Evolutionary conservation across 1,284 basidiomycete genomes (phyloP).

Genomic region (Boletus hoseneyae): DNA sequence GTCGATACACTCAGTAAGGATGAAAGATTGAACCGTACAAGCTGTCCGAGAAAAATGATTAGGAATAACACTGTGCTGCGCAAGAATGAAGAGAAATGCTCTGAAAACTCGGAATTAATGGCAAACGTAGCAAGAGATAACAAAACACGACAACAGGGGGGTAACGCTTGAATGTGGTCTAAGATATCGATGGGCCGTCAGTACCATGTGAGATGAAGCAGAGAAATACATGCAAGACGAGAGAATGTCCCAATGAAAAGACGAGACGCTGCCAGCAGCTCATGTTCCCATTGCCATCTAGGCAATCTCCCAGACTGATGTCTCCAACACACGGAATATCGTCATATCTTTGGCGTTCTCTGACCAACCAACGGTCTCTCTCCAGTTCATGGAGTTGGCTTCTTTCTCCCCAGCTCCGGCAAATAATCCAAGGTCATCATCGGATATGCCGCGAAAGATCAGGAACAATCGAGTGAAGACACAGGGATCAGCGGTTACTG

Average conservation of each 20-base stretch:
- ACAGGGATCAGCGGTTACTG: conserved; percentile 72
- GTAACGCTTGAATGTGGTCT: conserved; percentile 21
- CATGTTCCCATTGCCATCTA: conserved; percentile 28
- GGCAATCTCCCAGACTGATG: conserved; percentile 67
- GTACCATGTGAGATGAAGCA: conserved; percentile 4
- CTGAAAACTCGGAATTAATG: conserved; percentile 13
- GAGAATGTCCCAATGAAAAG: conserved; percentile 11
- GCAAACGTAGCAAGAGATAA: conserved; percentile 12
- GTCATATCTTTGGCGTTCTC: conserved; percentile 70
- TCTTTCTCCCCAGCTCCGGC: conserved; percentile 80
- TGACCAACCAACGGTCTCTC: conserved; percentile 70
- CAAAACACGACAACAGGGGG: conserved; percentile 15
- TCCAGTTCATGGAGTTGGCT: conserved; percentile 73
- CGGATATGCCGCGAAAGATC: conserved; percentile 75
- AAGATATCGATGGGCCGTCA: conserved; percentile 22
- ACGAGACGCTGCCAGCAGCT: conserved; percentile 25
- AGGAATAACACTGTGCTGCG: conserved; percentile 10
- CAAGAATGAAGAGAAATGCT: conserved; percentile 2
- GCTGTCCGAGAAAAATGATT: conserved; percentile 5
- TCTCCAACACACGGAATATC: conserved; percentile 74
- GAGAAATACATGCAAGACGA: conserved; percentile 2
- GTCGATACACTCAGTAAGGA: conserved; percentile 27
- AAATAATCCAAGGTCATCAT: conserved; percentile 71
- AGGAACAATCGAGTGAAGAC: conserved; percentile 81
- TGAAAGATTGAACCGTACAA: conserved; percentile 8